These are phyloP conservation scores for Saccharomyces mikatae DNA, from an alignment of 805 yeast genomes.

Conservation along the genomic window DNA sequence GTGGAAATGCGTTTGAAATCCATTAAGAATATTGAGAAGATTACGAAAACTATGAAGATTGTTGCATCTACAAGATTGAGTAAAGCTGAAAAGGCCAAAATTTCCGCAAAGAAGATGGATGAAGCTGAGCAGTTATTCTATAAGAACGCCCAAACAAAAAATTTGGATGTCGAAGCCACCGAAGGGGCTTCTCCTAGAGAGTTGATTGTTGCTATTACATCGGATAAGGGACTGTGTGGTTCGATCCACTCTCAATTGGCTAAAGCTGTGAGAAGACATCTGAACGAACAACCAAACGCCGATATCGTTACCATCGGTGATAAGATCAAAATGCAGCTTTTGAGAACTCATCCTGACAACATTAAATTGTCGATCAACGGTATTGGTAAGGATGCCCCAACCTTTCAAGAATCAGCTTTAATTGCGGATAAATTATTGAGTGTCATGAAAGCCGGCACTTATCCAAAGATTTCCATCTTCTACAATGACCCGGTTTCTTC, in stretches of 20 bases:
- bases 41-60: constrained; percentile 98
- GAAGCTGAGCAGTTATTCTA: constrained; percentile 72
- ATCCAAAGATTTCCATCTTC: constrained; percentile 69
- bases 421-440: constrained; percentile 76
- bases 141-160: constrained; percentile 70
- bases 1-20: constrained; percentile 97
- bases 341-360: constrained; percentile 68
- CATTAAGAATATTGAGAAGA: constrained; percentile 96
- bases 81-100: constrained; percentile 94
- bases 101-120: constrained; percentile 76
- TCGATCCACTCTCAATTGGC: constrained; percentile 94
- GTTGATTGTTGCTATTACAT: constrained; percentile 79
- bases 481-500: constrained; percentile 85
- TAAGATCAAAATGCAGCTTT: constrained; percentile 80
- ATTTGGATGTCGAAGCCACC: constrained; percentile 37
- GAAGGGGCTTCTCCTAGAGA: constrained; percentile 46
- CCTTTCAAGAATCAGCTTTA: constrained; percentile 80
- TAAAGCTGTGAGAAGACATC: constrained; percentile 70
- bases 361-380: constrained; percentile 76
- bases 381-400: constrained; percentile 95
- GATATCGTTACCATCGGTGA: constrained; percentile 90
- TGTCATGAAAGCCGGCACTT: constrained; percentile 32
- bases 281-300: constrained; percentile 58
- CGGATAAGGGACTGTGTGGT: constrained; percentile 98
- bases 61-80: constrained; percentile 95